These are phyloP conservation scores for Tilletia caries DNA, from an alignment of 1,284 basidiomycete species.

Conservation along the genomic window DNA sequence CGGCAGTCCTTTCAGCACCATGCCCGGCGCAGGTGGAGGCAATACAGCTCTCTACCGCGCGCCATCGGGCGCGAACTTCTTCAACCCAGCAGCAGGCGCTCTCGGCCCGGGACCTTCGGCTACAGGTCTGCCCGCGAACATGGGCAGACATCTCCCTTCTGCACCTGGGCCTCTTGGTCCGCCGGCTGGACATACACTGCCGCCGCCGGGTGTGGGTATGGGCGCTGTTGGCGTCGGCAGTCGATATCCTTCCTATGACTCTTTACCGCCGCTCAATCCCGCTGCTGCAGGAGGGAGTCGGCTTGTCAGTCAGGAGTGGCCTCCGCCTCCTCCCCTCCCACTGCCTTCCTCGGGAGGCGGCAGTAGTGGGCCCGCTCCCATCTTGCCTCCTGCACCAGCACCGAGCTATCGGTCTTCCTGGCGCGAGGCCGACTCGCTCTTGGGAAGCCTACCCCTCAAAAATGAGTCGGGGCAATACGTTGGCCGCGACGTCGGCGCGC, in stretches of 20 bases:
- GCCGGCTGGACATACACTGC: too few relatives aligned
- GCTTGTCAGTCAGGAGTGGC: constrained; percentile 21
- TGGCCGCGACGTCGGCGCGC: too few relatives aligned
- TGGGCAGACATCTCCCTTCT: background rate
- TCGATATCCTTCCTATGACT: constrained; percentile 7
- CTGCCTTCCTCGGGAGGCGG: background rate
- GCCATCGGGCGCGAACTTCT: background rate
- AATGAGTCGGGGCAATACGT: too few relatives aligned
- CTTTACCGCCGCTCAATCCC: background rate
- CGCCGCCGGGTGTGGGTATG: too few relatives aligned
- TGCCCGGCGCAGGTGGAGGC: background rate
- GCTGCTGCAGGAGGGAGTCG: background rate
- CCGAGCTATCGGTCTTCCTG: constrained; percentile 14
- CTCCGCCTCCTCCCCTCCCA: background rate
- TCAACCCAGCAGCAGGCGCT: background rate
- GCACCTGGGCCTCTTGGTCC: background rate
- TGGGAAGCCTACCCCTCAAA: background rate
- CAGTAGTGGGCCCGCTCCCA: background rate
- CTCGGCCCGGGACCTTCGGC: constrained; percentile 7
- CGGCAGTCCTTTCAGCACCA: background rate
- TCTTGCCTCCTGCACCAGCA: constrained; percentile 19
- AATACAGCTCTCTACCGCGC: background rate
- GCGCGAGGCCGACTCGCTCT: background rate
- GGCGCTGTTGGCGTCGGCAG: too few relatives aligned
- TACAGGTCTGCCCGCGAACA: background rate